phyloP scores from a whole-genome alignment of 148 eudicot genomes.

The Pouteria glomerata region DNA sequence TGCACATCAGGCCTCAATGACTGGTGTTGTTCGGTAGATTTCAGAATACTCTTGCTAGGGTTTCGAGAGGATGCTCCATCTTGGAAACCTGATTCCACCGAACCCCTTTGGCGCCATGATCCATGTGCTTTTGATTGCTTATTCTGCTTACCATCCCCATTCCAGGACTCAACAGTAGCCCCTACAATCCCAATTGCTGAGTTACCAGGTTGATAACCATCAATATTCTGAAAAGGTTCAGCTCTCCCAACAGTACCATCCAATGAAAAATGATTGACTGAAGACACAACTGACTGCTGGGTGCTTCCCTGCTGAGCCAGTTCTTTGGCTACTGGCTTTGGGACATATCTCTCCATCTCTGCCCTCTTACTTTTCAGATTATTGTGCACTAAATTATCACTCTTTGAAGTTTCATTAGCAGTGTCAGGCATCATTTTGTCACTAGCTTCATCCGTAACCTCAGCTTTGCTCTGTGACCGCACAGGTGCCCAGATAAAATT shows the following conservation, averaged over 20 bases:
- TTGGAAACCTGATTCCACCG: slow-evolving; percentile 37
- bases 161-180: slow-evolving; percentile 29
- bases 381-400: slow-evolving; percentile 36
- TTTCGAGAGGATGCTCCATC: slow-evolving; percentile 26
- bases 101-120: slow-evolving; percentile 58
- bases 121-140: slow-evolving; percentile 51
- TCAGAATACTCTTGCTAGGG: slow-evolving; percentile 29
- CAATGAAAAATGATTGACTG: slow-evolving; percentile 22
- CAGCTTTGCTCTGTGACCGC: slow-evolving; percentile 48
- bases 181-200: slow-evolving; percentile 18
- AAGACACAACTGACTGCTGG: slow-evolving; percentile 34
- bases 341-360: slow-evolving; percentile 95
- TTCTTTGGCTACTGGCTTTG: slow-evolving; percentile 88
- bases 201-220: slow-evolving; percentile 19
- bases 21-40: slow-evolving; percentile 20
- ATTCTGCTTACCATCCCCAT: slow-evolving; percentile 31
- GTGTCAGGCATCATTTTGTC: slow-evolving; percentile 29
- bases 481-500: slow-evolving; percentile 91
- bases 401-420: slow-evolving; percentile 25
- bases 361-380: slow-evolving; percentile 75
- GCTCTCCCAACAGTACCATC: slow-evolving; percentile 33
- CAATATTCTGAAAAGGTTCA: slow-evolving; percentile 30
- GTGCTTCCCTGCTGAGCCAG: slow-evolving; percentile 65
- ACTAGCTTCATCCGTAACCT: slow-evolving; percentile 31
- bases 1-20: slow-evolving; percentile 21